Evolutionary conservation across 2,329 filamentous ascomycete genomes (phyloP), one percentile per base, ranked within the genome.

Genomic region (Phialophora expanda): DNA sequence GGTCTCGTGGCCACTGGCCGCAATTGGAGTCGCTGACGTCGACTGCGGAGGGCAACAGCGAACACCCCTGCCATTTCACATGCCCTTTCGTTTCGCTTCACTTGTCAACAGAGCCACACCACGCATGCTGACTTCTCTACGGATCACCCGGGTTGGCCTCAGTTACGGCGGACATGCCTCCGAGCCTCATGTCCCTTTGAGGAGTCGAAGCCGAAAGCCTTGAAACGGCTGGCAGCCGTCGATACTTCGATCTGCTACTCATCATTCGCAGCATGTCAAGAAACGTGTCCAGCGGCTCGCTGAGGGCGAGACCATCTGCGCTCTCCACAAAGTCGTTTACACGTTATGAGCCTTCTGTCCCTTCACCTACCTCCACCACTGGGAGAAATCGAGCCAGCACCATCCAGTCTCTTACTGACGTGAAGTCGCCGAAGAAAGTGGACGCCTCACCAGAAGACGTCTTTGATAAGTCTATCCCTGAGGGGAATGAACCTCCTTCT

Each of bases 261-360:
- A 59, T 8, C 88, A 90, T 71, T 76, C 78, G 78, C 84, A 86
- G 61, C 44, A 69, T 69, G 68, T 67, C 62, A 30, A 66, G 64
- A 55, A 61, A 62, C 41, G 62, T 60, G 38, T 68, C 68, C 22
- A 64, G 63, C 4, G 65, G 66, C 11, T 70, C 65, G n/a, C 51
- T 73, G 53, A 76, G 75, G 65, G 72, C 73, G 46, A 74, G 74
- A 57, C 71, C 71, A 24, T 64, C 68, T 50, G 70, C 77, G 44
- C 74, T 78, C 38, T 64, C 73, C n/a, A 77, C 78, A 28, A 77
- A 77, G 56, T 80, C 77, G 30, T 80, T 79, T 62, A 74, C 77
- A 50, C 75, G 75, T 58, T 69, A 76, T 59, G 78, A 77, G 58
- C 74, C 68, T 69, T 68, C 59, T 69, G 59, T 20, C 68, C 68